These are phyloP conservation scores for Pseudotsuga menziesii DNA, from an alignment of 75 land plant genomes.

Conservation along the genomic window DNA sequence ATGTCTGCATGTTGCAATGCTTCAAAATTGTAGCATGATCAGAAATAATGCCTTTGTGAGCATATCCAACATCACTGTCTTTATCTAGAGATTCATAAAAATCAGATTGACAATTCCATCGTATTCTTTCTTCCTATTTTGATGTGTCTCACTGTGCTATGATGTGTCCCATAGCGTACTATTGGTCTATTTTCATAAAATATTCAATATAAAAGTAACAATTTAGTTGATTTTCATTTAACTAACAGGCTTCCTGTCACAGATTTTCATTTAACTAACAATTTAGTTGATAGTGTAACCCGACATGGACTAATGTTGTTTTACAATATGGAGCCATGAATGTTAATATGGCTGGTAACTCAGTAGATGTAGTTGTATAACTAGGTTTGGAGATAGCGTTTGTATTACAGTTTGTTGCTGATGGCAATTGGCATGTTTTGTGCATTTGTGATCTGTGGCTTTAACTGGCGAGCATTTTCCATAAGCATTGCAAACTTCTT, in stretches of 20 bases:
- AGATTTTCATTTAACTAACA: background rate
- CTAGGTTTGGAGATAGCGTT: background rate
- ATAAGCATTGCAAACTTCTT: no score
- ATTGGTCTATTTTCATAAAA: background rate
- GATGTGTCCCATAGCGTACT: no score
- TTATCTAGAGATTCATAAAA: background rate
- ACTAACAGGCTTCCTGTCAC: background rate
- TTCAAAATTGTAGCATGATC: background rate
- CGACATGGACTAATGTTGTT: background rate
- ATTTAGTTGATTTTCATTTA: background rate
- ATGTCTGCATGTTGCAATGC: background rate
- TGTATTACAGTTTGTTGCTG: background rate
- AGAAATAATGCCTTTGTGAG: background rate
- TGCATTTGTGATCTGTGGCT: background rate
- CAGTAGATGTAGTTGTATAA: background rate
- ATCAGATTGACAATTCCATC: background rate
- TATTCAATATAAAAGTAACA: background rate
- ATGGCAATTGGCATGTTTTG: background rate
- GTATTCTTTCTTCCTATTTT: background rate
- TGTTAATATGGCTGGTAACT: background rate
- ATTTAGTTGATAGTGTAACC: background rate
- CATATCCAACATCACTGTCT: background rate
- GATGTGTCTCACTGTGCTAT: no score
- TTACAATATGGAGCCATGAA: background rate
- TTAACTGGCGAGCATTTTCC: no score